Evolutionary conservation across 2,329 filamentous ascomycete genomes (phyloP).

Genomic region (Shiraia bambusicola): DNA sequence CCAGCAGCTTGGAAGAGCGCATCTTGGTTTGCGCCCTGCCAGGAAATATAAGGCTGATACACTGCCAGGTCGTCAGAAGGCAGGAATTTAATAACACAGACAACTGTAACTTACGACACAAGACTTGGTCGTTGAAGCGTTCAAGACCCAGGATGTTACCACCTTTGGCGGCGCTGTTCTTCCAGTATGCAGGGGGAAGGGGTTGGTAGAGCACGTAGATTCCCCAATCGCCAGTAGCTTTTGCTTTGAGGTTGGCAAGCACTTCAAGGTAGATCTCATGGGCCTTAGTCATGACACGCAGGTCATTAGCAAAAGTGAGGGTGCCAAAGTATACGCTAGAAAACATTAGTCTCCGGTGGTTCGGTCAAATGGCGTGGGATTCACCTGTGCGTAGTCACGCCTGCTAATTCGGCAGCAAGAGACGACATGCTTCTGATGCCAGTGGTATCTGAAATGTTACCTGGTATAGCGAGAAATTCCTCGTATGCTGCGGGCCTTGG

Average conservation of each 20-base stretch:
- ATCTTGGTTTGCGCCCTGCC: conserved; percentile 24
- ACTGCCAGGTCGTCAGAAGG: conserved; percentile 1
- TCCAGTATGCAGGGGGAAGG: conserved; percentile 42
- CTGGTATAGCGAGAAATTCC: conserved; percentile 27
- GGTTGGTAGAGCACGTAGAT: conserved; percentile 42
- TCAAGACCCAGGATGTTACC: conserved; percentile 47
- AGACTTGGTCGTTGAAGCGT: conserved; percentile 16
- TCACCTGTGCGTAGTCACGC: conserved; percentile 16
- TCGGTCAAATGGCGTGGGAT: not conserved
- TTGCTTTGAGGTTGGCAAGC: conserved; percentile 34
- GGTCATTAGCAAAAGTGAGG: conserved; percentile 37
- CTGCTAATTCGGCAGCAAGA: conserved; percentile 21
- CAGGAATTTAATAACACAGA: not conserved
- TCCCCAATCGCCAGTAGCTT: conserved; percentile 34
- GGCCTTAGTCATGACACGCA: conserved; percentile 41
- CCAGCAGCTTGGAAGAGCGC: conserved; percentile 21
- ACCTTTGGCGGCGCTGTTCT: conserved; percentile 39
- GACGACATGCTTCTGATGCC: conserved; percentile 27
- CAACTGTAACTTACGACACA: conserved; percentile 17
- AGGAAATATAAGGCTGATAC: conserved; percentile 24
- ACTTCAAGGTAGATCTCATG: conserved; percentile 46
- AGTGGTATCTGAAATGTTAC: conserved; percentile 26
- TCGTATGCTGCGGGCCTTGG: conserved; percentile 19
- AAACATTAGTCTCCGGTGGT: not conserved
- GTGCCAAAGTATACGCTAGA: conserved; percentile 23